A percentile compares a stretch with the other conserved stretches of the same genome.
Conservation (phyloP, 2,329 filamentous ascomycete species). For the Zymoseptoria ardabiliae region DNA sequence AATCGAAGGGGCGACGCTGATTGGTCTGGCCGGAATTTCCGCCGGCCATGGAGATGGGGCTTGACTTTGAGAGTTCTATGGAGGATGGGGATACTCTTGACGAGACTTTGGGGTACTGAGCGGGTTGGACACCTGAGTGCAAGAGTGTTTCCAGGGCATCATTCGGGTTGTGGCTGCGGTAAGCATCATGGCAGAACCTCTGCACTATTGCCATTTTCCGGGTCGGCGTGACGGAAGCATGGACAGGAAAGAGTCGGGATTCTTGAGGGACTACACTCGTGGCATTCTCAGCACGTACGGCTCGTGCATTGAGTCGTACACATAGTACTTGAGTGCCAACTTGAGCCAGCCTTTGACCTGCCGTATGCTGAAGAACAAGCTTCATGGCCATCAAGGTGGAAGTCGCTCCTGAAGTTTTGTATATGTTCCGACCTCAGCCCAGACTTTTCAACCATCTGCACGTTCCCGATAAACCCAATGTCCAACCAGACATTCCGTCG, state of each 20-base stretch:
- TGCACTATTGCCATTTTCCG: background rate
- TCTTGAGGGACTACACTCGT: no score
- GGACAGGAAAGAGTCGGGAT: no score
- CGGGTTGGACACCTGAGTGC: background rate
- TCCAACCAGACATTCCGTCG: no score
- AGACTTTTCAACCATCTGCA: background rate
- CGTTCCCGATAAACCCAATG: background rate
- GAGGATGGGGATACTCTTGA: no score
- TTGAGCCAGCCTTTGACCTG: no score
- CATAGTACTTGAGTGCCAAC: no score
- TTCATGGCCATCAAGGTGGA: background rate
- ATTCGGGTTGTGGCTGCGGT: background rate
- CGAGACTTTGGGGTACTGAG: no score
- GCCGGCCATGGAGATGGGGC: conserved; percentile 9
- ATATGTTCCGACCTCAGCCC: background rate
- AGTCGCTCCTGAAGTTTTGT: background rate
- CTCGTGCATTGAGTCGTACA: no score
- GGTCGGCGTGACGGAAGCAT: background rate
- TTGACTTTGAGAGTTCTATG: background rate
- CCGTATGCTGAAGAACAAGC: background rate
- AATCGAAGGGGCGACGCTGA: conserved; percentile 3
- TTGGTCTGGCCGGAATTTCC: conserved; percentile 22
- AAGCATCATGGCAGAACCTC: background rate
- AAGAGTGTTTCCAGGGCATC: background rate
- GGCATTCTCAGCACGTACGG: no score